phyloP scores from a whole-genome alignment of 768 basidiomycete genomes.

The Suillus paluster region DNA sequence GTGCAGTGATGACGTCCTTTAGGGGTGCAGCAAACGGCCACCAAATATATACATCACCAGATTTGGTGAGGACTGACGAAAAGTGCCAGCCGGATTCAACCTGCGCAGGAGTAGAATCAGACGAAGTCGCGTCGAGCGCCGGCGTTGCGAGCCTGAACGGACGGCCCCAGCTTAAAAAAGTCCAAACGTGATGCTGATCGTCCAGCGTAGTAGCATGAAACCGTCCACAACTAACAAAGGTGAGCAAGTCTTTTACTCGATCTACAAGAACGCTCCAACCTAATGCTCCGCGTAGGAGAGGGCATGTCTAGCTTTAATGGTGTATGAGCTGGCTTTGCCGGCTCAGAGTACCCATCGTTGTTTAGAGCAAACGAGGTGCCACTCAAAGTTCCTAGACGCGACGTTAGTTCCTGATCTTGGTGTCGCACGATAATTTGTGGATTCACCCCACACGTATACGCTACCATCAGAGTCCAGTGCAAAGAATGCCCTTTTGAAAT shows the following conservation, averaged over 20 bases:
- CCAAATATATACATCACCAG: slow-evolving; percentile 77
- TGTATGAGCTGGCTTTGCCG: slow-evolving; percentile 49
- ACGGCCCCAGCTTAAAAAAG: slow-evolving; percentile 76
- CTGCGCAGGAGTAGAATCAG: slow-evolving; percentile 56
- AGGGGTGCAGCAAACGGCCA: slow-evolving; percentile 64
- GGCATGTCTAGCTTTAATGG: slow-evolving; percentile 69
- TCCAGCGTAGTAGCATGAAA: slow-evolving; percentile 73
- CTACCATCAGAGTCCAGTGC: slow-evolving; percentile 77
- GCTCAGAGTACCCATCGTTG: slow-evolving; percentile 60
- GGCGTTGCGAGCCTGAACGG: slow-evolving; percentile 62
- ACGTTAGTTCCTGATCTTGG: slow-evolving; percentile 11
- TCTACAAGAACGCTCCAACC: slow-evolving; percentile 44
- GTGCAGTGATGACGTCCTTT: slow-evolving; percentile 37
- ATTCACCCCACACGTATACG: slow-evolving; percentile 82
- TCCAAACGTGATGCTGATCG: slow-evolving; percentile 64
- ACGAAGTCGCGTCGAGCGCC: slow-evolving; percentile 44
- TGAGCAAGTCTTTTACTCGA: slow-evolving; percentile 1
- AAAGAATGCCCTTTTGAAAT: slow-evolving; percentile 73
- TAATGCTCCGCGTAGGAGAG: slow-evolving; percentile 61
- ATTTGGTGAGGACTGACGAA: slow-evolving; percentile 71
- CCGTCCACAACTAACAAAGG: slow-evolving; percentile 68
- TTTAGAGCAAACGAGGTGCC: slow-evolving; percentile 45
- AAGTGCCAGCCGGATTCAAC: slow-evolving; percentile 84
- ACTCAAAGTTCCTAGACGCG: slow-evolving; percentile 61
- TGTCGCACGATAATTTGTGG: slow-evolving; percentile 1